Percentiles rank a stretch among this genome's conserved stretches.
phyloP scores from a whole-genome alignment of 202 grass and related monocot genomes.

The Panicum hallii region DNA sequence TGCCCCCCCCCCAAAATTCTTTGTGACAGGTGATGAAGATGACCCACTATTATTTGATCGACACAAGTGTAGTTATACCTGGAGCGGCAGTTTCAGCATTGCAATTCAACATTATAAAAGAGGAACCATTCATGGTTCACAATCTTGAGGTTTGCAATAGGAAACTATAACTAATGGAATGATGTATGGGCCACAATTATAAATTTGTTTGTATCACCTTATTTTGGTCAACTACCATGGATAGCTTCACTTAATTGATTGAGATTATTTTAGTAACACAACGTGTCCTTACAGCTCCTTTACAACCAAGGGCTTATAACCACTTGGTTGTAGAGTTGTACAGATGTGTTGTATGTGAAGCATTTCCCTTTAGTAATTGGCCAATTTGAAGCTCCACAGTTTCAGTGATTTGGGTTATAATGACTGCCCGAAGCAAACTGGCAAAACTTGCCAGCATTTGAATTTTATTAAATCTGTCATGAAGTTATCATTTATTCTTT shows the following conservation, averaged over 20 bases:
- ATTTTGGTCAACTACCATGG: conserved; percentile 2
- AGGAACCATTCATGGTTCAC: conserved; percentile 82
- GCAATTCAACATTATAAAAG: conserved; percentile 92
- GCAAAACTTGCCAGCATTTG: conserved; percentile 18
- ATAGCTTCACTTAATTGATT: conserved; percentile 30
- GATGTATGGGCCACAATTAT: background rate
- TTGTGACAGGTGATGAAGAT: conserved; percentile 93
- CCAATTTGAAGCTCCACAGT: conserved; percentile 4
- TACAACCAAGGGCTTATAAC: background rate
- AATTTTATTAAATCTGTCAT: conserved; percentile 17
- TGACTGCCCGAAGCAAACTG: conserved; percentile 5
- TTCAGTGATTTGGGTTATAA: conserved; percentile 29
- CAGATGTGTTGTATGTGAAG: conserved; percentile 4
- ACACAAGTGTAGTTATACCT: conserved; percentile 90
- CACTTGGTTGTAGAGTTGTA: background rate
- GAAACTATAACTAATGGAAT: conserved; percentile 34
- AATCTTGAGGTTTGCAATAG: conserved; percentile 76
- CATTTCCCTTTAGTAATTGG: background rate
- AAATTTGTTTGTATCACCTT: conserved; percentile 16
- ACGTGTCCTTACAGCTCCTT: background rate
- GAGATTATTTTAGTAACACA: conserved; percentile 24
- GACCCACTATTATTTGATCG: conserved; percentile 98
- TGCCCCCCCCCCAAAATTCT: background rate
- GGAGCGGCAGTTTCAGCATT: conserved; percentile 87
- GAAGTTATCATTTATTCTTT: conserved; percentile 17